phyloP scores from a whole-genome alignment of 2,329 filamentous ascomycete species.

The Fonsecaea erecta region DNA sequence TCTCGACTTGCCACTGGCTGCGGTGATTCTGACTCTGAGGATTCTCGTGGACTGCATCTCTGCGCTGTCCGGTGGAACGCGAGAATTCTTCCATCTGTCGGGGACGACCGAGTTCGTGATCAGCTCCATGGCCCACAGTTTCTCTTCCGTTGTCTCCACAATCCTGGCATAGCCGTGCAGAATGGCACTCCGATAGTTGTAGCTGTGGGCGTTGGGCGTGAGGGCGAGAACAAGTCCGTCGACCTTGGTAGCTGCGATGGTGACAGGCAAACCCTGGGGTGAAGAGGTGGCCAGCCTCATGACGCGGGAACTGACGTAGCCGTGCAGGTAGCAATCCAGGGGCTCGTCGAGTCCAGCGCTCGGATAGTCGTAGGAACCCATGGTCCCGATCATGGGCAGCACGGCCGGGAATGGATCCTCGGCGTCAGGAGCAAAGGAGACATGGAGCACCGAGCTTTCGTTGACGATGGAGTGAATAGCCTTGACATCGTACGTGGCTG shows the following conservation, averaged over 20 bases:
- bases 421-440: constrained; percentile 71
- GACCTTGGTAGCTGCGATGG: constrained; percentile 72
- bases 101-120: constrained; percentile 77
- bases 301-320: constrained; percentile 78
- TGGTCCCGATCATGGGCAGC: constrained; percentile 84
- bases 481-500: constrained; percentile 72
- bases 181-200: constrained; percentile 82
- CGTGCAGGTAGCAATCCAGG: constrained; percentile 79
- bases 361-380: constrained; percentile 71
- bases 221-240: constrained; percentile 81
- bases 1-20: constrained; percentile 76
- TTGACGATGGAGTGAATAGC: constrained; percentile 79
- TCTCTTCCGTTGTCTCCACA: constrained; percentile 71
- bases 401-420: constrained; percentile 73
- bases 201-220: constrained; percentile 79
- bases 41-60: constrained; percentile 79
- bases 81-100: constrained; percentile 69
- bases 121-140: constrained; percentile 75
- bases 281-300: constrained; percentile 65
- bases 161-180: constrained; percentile 74
- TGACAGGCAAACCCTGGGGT: constrained; percentile 68
- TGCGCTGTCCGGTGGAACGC: constrained; percentile 70
- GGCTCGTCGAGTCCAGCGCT: constrained; percentile 66
- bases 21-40: constrained; percentile 68
- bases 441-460: constrained; percentile 72